These are phyloP conservation scores for Clarireedia paspali DNA, from an alignment of 2,329 filamentous ascomycete genomes.

Conservation along the genomic window DNA sequence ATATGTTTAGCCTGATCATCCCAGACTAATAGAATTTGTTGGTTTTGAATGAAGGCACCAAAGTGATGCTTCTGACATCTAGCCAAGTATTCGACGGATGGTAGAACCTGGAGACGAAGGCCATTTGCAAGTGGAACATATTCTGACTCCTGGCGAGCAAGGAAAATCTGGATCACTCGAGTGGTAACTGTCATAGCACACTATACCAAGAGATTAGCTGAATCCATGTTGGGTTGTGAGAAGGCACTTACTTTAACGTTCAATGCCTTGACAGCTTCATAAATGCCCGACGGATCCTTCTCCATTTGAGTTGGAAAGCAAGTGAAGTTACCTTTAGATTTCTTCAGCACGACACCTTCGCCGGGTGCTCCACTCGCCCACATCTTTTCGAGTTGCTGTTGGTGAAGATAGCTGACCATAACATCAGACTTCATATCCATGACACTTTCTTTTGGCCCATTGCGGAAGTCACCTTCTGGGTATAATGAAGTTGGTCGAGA, in stretches of 20 bases:
- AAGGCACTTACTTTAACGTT: conserved; percentile 43
- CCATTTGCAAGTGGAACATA: conserved; percentile 52
- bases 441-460: conserved; percentile 37
- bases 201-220: conserved; percentile 28
- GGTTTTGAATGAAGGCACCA: conserved; percentile 54
- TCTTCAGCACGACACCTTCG: conserved; percentile 50
- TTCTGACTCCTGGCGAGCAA: conserved; percentile 39
- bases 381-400: conserved; percentile 49
- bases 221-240: not conserved
- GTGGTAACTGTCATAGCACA: conserved; percentile 63
- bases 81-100: conserved; percentile 47
- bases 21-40: conserved; percentile 54
- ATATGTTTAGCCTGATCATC: conserved; percentile 53
- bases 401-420: conserved; percentile 56
- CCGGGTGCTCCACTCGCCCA: conserved; percentile 41
- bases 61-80: conserved; percentile 57
- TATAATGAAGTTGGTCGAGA: conserved; percentile 29
- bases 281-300: conserved; percentile 40
- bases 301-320: conserved; percentile 41
- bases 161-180: conserved; percentile 52
- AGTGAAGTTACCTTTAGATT: conserved; percentile 40
- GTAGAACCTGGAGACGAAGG: conserved; percentile 54
- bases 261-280: conserved; percentile 39
- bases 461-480: conserved; percentile 34
- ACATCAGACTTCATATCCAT: conserved; percentile 51